phyloP scores from a whole-genome alignment of 1,284 basidiomycete species.

The Cryptococcus jaspeensis region DNA sequence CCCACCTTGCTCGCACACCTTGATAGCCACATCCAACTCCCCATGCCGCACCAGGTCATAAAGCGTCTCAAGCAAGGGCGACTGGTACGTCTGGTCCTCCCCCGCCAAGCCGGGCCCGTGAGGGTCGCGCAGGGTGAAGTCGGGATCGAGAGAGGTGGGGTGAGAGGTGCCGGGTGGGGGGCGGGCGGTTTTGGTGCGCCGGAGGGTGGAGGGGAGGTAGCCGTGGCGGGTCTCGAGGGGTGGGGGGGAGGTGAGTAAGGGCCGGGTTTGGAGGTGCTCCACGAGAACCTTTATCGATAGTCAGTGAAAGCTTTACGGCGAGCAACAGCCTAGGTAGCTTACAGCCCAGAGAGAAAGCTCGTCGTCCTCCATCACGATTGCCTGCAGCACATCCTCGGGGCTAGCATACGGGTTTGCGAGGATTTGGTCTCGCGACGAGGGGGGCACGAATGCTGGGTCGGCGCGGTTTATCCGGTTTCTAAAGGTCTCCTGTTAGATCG shows the following conservation, averaged over 20 bases:
- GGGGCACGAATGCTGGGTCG: slow-evolving; percentile 29
- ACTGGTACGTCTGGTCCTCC: slow-evolving; percentile 47
- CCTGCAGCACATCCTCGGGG: slow-evolving; percentile 42
- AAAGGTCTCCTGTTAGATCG: neutral
- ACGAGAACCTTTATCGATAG: slow-evolving; percentile 30
- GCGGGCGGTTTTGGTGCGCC: slow-evolving; percentile 27
- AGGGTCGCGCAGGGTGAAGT: slow-evolving; percentile 46
- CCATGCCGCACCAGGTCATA: slow-evolving; percentile 57
- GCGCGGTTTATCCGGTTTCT: slow-evolving; percentile 38
- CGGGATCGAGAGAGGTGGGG: slow-evolving; percentile 42
- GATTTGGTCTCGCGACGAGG: slow-evolving; percentile 30
- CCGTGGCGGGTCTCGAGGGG: slow-evolving; percentile 46
- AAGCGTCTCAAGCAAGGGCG: slow-evolving; percentile 42
- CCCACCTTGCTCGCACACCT: slow-evolving; percentile 76
- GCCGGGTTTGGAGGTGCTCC: slow-evolving; percentile 45
- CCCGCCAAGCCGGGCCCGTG: slow-evolving; percentile 41
- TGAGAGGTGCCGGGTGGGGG: slow-evolving; percentile 11
- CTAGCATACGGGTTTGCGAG: slow-evolving; percentile 40
- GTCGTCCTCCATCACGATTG: slow-evolving; percentile 41
- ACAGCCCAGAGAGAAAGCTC: slow-evolving; percentile 44
- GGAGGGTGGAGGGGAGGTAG: slow-evolving; percentile 46
- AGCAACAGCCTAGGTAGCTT: slow-evolving; percentile 2
- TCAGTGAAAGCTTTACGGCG: neutral
- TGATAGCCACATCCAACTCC: slow-evolving; percentile 74
- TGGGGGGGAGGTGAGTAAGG: slow-evolving; percentile 34